Evolutionary conservation across 2,329 filamentous ascomycete genomes (phyloP).

Genomic region (Neofusicoccum sp.): DNA sequence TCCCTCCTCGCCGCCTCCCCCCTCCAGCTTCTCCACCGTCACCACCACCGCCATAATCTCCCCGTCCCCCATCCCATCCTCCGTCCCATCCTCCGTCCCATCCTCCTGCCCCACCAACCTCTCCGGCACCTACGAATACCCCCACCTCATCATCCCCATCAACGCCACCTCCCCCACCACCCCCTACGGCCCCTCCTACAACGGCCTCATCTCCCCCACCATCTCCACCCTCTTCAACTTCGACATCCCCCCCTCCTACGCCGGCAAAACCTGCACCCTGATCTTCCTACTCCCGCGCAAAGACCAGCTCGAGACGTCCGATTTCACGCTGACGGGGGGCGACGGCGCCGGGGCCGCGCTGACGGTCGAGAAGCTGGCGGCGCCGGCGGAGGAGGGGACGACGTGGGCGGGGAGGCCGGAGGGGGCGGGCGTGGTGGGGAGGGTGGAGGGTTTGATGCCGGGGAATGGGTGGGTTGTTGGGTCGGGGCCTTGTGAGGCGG

Average conservation of each 20-base stretch:
- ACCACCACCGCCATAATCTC: neutral
- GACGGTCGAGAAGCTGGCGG: conserved; percentile 54
- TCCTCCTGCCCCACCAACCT: conserved; percentile 30
- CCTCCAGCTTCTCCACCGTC: neutral
- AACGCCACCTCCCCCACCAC: conserved; percentile 27
- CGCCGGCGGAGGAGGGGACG: conserved; percentile 51
- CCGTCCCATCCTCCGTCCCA: conserved; percentile 5
- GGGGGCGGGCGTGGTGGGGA: neutral
- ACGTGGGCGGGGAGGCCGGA: conserved; percentile 57
- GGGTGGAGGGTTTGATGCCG: conserved; percentile 48
- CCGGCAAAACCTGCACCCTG: conserved; percentile 56
- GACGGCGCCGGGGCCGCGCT: conserved; percentile 46
- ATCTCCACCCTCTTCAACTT: conserved; percentile 50
- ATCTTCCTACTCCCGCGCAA: conserved; percentile 66
- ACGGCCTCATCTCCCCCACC: conserved; percentile 36
- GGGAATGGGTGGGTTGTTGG: conserved; percentile 59
- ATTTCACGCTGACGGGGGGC: conserved; percentile 47
- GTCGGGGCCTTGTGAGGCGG: conserved; percentile 59
- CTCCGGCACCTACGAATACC: conserved; percentile 33
- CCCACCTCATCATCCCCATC: conserved; percentile 38
- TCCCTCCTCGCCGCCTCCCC: neutral
- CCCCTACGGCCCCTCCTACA: conserved; percentile 29
- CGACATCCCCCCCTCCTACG: conserved; percentile 41
- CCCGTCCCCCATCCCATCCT: conserved; percentile 16
- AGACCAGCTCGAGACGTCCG: conserved; percentile 60